phyloP scores from a whole-genome alignment of 1,284 basidiomycete species.

The Ustilago shanxiensis region DNA sequence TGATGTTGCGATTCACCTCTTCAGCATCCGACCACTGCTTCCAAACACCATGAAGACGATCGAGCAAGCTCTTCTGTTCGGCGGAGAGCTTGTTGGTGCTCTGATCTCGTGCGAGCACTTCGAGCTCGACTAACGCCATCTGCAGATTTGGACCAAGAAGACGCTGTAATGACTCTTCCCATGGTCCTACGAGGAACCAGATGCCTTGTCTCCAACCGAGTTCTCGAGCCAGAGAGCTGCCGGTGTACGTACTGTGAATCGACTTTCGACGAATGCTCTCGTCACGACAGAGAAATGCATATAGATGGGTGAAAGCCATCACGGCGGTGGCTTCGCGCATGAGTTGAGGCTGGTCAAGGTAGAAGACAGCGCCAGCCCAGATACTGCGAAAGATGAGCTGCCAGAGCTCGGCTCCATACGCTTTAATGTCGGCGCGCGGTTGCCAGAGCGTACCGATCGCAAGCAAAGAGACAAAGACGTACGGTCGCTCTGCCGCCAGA shows the following conservation, averaged over 20 bases:
- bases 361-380: conserved; percentile 50
- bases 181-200: conserved; percentile 43
- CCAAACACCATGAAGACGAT: conserved; percentile 39
- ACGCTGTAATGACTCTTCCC: conserved; percentile 48
- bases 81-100: conserved; percentile 32
- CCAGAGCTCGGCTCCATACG: conserved; percentile 50
- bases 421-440: conserved; percentile 43
- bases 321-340: conserved; percentile 48
- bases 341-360: conserved; percentile 42
- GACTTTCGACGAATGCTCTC: conserved; percentile 41
- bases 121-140: conserved; percentile 48
- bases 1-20: conserved; percentile 47
- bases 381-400: conserved; percentile 52
- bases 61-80: conserved; percentile 34
- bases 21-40: conserved; percentile 53
- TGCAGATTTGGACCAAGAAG: conserved; percentile 36
- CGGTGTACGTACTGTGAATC: conserved; percentile 46
- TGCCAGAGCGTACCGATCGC: conserved; percentile 49
- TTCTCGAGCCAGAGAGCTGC: conserved; percentile 39
- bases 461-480: conserved; percentile 42
- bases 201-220: conserved; percentile 37
- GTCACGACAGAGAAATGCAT: conserved; percentile 39
- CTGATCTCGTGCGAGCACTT: conserved; percentile 37
- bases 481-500: conserved; percentile 40
- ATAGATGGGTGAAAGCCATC: conserved; percentile 37